Conservation (phyloP, 2,329 filamentous ascomycete genomes). For the Chaetothyriales sp. region DNA sequence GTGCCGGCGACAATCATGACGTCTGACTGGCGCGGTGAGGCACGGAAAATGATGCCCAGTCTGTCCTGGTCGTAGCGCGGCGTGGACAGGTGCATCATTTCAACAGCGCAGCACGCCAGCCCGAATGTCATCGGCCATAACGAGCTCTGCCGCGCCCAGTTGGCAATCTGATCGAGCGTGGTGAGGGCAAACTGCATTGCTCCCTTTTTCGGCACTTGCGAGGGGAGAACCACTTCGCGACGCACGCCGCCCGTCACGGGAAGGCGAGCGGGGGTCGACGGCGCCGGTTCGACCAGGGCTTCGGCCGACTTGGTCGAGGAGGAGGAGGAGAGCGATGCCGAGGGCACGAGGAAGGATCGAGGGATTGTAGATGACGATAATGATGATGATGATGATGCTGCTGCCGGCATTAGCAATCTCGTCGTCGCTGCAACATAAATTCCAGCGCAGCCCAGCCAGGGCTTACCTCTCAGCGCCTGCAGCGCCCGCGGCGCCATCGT, state of each 20-base stretch:
- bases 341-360: constrained; percentile 22
- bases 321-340: constrained; percentile 29
- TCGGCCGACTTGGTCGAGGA: constrained; percentile 27
- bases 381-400: neutral
- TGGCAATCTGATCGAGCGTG: constrained; percentile 51
- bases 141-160: constrained; percentile 73
- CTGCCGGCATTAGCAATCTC: constrained; percentile 21
- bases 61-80: constrained; percentile 82
- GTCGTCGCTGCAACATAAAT: constrained; percentile 14
- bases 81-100: constrained; percentile 86
- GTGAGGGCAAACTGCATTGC: constrained; percentile 37
- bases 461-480: constrained; percentile 41
- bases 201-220: constrained; percentile 36
- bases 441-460: constrained; percentile 2
- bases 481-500: constrained; percentile 39
- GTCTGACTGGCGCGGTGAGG: constrained; percentile 73
- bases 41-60: constrained; percentile 78
- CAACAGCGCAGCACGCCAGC: constrained; percentile 74
- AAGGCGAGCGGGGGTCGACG: constrained; percentile 21
- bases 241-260: constrained; percentile 28
- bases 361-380: constrained; percentile 17
- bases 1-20: constrained; percentile 91
- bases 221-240: constrained; percentile 33
- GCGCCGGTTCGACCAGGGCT: constrained; percentile 25
- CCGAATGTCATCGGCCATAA: constrained; percentile 83